Conservation (phyloP, 148 eudicot species). For the Chenopodium album region DNA sequence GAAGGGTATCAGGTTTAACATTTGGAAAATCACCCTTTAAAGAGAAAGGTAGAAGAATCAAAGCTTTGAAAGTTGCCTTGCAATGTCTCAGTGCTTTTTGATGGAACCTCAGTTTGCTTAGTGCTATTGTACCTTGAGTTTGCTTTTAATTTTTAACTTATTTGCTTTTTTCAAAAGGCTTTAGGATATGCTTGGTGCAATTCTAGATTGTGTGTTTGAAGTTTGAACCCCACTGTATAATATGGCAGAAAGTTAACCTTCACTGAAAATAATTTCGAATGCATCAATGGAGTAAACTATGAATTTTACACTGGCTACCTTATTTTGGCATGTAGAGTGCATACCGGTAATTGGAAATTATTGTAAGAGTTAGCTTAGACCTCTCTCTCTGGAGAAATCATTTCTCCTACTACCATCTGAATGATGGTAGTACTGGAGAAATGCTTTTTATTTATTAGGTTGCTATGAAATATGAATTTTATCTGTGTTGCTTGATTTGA, state of each 20-base stretch:
- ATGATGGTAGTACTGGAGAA: neutral
- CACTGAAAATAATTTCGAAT: neutral
- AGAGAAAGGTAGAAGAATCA: constrained; percentile 16
- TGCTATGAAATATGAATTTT: too few relatives aligned
- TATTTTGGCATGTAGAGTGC: neutral
- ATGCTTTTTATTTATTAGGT: too few relatives aligned
- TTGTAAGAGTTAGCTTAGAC: neutral
- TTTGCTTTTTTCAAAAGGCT: constrained; percentile 17
- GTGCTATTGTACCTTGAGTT: constrained; percentile 11
- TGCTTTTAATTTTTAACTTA: constrained; percentile 9
- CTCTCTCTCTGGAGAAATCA: neutral
- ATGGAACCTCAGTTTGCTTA: constrained; percentile 26
- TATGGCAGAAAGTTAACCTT: neutral
- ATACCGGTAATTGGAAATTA: neutral
- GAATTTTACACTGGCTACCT: neutral
- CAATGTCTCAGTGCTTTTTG: constrained; percentile 23
- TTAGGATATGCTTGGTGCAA: constrained; percentile 15
- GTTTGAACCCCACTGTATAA: constrained; percentile 13
- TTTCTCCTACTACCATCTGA: too few relatives aligned
- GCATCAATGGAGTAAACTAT: constrained; percentile 10
- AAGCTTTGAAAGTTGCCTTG: constrained; percentile 28
- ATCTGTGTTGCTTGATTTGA: neutral
- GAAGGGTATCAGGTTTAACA: constrained; percentile 20
- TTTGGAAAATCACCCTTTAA: constrained; percentile 21
- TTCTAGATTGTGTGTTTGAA: neutral